These are phyloP conservation scores for Carallia pectinifolia DNA, from an alignment of 345 rosid species.

Conservation along the genomic window DNA sequence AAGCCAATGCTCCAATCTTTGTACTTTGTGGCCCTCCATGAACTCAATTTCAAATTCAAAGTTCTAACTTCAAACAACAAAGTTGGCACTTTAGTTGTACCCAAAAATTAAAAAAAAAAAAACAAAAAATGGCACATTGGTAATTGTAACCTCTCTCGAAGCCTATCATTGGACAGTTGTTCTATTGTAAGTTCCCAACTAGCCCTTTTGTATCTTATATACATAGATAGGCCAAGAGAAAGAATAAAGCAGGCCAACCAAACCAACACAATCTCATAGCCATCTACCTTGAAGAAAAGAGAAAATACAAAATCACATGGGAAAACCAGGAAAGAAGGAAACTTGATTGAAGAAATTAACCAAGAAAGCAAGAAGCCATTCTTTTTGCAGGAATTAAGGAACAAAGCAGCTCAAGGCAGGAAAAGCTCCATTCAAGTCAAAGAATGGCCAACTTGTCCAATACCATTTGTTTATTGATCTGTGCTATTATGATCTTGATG, in stretches of 20 bases:
- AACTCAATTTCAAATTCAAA: not conserved
- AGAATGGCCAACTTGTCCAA: conserved; percentile 28
- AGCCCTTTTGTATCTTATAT: conserved; percentile 3
- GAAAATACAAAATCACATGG: not conserved
- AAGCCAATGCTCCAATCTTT: not conserved
- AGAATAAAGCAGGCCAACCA: not conserved
- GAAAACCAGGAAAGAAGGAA: not conserved
- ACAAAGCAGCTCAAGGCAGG: not conserved
- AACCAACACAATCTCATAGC: too few relatives aligned
- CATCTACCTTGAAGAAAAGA: not conserved
- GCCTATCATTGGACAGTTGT: conserved; percentile 15
- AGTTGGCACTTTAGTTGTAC: too few relatives aligned
- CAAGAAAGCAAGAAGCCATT: not conserved
- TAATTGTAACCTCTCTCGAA: conserved; percentile 14
- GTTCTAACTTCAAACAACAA: not conserved
- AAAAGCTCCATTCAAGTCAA: not conserved
- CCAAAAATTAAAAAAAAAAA: too few relatives aligned
- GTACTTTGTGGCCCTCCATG: conserved; percentile 18
- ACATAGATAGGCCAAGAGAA: not conserved
- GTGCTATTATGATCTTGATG: conserved; percentile 32
- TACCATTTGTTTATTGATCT: conserved; percentile 28
- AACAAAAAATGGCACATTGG: conserved; percentile 26
- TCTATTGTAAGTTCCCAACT: conserved; percentile 19
- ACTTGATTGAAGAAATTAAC: not conserved
- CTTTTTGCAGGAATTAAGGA: not conserved